These are phyloP conservation scores for Boletellus sp. DNA, from an alignment of 1,284 basidiomycete genomes.

Conservation along the genomic window DNA sequence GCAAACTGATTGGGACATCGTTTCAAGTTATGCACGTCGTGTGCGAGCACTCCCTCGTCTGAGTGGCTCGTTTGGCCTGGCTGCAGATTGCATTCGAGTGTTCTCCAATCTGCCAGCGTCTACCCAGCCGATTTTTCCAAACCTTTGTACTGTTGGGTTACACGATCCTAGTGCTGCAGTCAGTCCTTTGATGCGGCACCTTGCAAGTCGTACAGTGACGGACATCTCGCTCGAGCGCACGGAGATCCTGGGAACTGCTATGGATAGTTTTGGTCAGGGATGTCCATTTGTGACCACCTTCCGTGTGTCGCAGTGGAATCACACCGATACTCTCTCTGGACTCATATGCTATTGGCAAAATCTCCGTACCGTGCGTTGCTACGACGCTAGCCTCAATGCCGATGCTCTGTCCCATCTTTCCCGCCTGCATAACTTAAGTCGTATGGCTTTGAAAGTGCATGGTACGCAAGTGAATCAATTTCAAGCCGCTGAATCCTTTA, in stretches of 20 bases:
- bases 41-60: background rate
- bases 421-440: no score
- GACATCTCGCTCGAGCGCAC: no score
- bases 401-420: no score
- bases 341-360: no score
- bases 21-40: background rate
- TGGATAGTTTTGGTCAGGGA: no score
- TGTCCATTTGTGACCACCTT: no score
- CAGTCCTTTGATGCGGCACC: background rate
- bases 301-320: no score
- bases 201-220: background rate
- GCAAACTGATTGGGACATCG: no score
- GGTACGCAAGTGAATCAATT: background rate
- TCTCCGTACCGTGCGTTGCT: no score
- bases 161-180: background rate
- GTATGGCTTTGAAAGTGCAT: background rate
- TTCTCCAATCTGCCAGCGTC: background rate
- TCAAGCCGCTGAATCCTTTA: background rate
- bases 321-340: no score
- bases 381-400: no score
- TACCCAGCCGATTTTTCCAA: background rate
- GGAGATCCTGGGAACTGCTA: no score
- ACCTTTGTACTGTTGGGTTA: background rate
- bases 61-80: background rate
- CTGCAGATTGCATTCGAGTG: background rate